phyloP scores from a whole-genome alignment of 164 flowering plant species.

The Houttuynia cordata region DNA sequence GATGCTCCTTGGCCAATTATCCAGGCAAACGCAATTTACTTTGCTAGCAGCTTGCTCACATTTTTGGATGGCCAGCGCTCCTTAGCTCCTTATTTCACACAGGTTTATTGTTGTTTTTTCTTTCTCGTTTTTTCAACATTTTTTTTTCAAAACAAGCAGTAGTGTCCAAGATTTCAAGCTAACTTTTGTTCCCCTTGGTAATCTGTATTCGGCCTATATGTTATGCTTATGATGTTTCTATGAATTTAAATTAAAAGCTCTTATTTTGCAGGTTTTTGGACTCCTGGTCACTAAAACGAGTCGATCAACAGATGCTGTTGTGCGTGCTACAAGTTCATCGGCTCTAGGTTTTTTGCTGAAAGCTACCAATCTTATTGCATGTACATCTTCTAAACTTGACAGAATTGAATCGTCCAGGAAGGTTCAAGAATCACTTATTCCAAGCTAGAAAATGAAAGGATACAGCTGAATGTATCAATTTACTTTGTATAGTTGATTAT shows the following conservation, averaged over 20 bases:
- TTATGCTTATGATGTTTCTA: background rate
- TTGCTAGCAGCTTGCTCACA: conserved; percentile 57
- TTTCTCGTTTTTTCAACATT: background rate
- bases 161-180: no score
- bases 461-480: no score
- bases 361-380: conserved; percentile 33
- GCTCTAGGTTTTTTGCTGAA: conserved; percentile 65
- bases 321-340: conserved; percentile 70
- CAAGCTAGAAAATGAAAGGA: background rate
- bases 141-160: no score
- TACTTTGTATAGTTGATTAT: no score
- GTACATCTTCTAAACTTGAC: conserved; percentile 47
- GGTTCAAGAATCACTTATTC: conserved; percentile 14
- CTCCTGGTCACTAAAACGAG: conserved; percentile 58
- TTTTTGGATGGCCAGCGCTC: conserved; percentile 66
- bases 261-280: conserved; percentile 60
- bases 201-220: background rate
- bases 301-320: conserved; percentile 66
- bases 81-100: conserved; percentile 43
- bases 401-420: conserved; percentile 25
- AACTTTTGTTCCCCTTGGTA: no score
- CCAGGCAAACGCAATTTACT: conserved; percentile 91
- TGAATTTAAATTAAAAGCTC: background rate
- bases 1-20: conserved; percentile 91
- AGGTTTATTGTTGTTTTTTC: conserved; percentile 28